Conservation (phyloP, 2,329 filamentous ascomycete genomes). For the Colletotrichum eremochloae region DNA sequence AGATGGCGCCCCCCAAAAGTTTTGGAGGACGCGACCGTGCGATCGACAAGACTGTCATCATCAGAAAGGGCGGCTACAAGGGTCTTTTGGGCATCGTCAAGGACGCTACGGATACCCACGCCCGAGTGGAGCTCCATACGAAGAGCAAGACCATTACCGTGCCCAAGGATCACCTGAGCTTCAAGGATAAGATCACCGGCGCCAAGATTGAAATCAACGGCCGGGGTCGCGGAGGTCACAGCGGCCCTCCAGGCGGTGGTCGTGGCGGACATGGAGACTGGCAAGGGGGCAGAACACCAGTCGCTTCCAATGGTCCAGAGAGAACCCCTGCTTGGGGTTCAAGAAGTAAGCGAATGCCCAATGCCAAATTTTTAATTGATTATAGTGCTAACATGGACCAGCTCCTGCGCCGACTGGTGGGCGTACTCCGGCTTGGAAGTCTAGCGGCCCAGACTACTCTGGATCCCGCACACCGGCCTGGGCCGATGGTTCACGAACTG, state of each 20-base stretch:
- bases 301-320: slow-evolving; percentile 70
- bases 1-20: slow-evolving; percentile 77
- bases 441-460: slow-evolving; percentile 58
- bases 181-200: slow-evolving; percentile 88
- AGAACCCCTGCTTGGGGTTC: slow-evolving; percentile 84
- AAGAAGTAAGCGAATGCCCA: slow-evolving; percentile 66
- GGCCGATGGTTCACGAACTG: slow-evolving; percentile 76
- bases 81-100: slow-evolving; percentile 95
- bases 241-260: slow-evolving; percentile 56
- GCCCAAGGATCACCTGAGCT: slow-evolving; percentile 82
- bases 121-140: slow-evolving; percentile 92
- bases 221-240: slow-evolving; percentile 62
- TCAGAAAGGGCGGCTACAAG: slow-evolving; percentile 90
- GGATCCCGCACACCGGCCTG: slow-evolving; percentile 78
- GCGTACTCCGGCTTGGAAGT: slow-evolving; percentile 74
- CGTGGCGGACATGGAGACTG: slow-evolving; percentile 65
- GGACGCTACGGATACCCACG: slow-evolving; percentile 87
- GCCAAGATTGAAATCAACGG: slow-evolving; percentile 79
- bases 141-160: slow-evolving; percentile 93
- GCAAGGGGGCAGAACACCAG: slow-evolving; percentile 77
- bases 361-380: slow-evolving; percentile 44
- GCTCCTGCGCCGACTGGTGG: slow-evolving; percentile 69
- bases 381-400: slow-evolving; percentile 50
- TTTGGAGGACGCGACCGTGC: slow-evolving; percentile 82
- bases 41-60: slow-evolving; percentile 91